A percentile compares a stretch with the other conserved stretches of the same genome.
Conservation (phyloP, 2,329 filamentous ascomycete genomes). For the Trichoderma sp. region DNA sequence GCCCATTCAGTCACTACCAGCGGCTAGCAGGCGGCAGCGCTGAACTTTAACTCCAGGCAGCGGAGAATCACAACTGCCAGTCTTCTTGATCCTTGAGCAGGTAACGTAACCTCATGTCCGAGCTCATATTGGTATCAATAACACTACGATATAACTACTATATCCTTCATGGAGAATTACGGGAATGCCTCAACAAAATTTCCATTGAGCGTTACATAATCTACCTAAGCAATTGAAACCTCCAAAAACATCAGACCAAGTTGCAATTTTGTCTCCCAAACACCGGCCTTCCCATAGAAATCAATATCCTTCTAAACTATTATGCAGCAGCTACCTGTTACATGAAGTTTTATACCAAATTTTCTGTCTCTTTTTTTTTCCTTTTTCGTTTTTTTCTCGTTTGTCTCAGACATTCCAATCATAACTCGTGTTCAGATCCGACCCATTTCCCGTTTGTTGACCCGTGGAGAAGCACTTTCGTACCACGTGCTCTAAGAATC, state of each 20-base stretch:
- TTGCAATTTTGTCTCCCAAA: background rate
- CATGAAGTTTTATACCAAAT: slow-evolving; percentile 18
- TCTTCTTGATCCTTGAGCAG: background rate
- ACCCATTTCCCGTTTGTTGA: slow-evolving; percentile 39
- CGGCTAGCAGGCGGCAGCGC: slow-evolving; percentile 7
- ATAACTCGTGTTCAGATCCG: slow-evolving; percentile 31
- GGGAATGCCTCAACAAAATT: background rate
- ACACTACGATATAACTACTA: background rate
- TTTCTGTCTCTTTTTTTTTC: background rate
- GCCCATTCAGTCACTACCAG: background rate
- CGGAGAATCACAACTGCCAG: background rate
- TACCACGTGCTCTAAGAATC: slow-evolving; percentile 49
- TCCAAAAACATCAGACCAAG: background rate
- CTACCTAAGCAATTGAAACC: background rate
- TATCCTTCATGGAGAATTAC: background rate
- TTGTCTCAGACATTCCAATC: slow-evolving; percentile 26
- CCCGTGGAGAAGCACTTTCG: slow-evolving; percentile 52
- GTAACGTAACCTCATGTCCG: background rate
- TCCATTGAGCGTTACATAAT: background rate
- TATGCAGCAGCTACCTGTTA: slow-evolving; percentile 18
- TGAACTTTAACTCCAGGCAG: slow-evolving; percentile 1
- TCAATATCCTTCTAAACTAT: slow-evolving; percentile 7
- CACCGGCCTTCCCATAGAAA: slow-evolving; percentile 4
- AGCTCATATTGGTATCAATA: background rate
- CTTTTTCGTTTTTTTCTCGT: background rate